These are phyloP conservation scores for Filobasidium uniguttulatum DNA, from an alignment of 1,284 basidiomycete genomes.

Conservation along the genomic window DNA sequence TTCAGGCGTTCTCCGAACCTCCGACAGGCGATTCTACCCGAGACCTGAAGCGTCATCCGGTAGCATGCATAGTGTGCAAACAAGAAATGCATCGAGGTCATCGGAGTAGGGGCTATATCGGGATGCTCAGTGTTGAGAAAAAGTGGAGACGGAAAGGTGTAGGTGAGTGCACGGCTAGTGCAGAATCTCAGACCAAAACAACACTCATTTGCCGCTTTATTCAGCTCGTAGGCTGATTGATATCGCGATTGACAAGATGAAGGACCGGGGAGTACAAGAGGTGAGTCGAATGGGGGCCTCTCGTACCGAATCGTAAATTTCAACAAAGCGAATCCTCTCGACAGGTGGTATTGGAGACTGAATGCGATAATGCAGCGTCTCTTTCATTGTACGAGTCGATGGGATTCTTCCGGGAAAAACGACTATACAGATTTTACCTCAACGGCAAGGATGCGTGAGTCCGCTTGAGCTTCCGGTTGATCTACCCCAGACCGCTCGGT, in stretches of 20 bases:
- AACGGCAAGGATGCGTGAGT: conserved; percentile 46
- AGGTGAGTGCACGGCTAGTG: too few relatives aligned
- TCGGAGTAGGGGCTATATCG: conserved; percentile 83
- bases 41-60: conserved; percentile 37
- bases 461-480: not conserved
- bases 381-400: conserved; percentile 78
- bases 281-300: too few relatives aligned
- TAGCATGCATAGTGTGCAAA: conserved; percentile 92
- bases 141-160: conserved; percentile 75
- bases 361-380: conserved; percentile 79
- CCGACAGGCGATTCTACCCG: conserved; percentile 19
- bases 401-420: conserved; percentile 91
- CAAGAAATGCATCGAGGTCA: conserved; percentile 68
- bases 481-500: too few relatives aligned
- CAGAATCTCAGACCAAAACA: too few relatives aligned
- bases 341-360: conserved; percentile 90
- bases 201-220: conserved; percentile 15
- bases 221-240: conserved; percentile 64
- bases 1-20: conserved; percentile 39
- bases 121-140: conserved; percentile 83
- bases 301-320: not conserved
- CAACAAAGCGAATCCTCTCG: not conserved
- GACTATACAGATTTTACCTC: conserved; percentile 86
- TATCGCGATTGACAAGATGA: conserved; percentile 68
- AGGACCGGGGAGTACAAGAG: conserved; percentile 63